Conservation (phyloP, 208 protist genomes). For the Angomonas ambiguus region DNA sequence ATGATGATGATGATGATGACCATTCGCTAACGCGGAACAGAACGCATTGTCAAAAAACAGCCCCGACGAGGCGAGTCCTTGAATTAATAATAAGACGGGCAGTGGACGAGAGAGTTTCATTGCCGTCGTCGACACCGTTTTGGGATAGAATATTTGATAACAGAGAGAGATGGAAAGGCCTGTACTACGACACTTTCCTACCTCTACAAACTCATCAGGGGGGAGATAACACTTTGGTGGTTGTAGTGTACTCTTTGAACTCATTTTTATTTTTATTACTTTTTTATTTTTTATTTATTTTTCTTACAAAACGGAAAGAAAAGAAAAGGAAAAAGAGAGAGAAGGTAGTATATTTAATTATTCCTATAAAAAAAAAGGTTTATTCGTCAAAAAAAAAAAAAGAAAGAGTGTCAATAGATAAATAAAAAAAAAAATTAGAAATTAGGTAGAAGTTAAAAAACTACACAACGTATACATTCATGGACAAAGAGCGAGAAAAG, state of each 20-base stretch:
- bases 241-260: neutral
- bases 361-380: too few relatives aligned
- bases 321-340: neutral
- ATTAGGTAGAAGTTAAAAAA: conserved; percentile 1
- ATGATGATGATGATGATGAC: too few relatives aligned
- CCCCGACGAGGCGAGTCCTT: conserved; percentile 40
- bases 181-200: neutral
- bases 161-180: neutral
- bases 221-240: too few relatives aligned
- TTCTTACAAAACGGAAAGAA: neutral
- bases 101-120: neutral
- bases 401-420: neutral
- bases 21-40: conserved; percentile 31
- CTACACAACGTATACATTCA: conserved; percentile 7
- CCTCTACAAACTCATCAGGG: neutral
- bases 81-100: conserved; percentile 41
- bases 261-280: conserved; percentile 10
- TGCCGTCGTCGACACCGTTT: neutral
- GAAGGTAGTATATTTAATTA: neutral
- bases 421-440: conserved; percentile 9
- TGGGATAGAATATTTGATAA: neutral
- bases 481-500: conserved; percentile 14
- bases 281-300: neutral
- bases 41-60: conserved; percentile 32
- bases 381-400: too few relatives aligned